These are phyloP conservation scores for Grifola frondosa DNA, from an alignment of 1,284 basidiomycete genomes.

Conservation along the genomic window DNA sequence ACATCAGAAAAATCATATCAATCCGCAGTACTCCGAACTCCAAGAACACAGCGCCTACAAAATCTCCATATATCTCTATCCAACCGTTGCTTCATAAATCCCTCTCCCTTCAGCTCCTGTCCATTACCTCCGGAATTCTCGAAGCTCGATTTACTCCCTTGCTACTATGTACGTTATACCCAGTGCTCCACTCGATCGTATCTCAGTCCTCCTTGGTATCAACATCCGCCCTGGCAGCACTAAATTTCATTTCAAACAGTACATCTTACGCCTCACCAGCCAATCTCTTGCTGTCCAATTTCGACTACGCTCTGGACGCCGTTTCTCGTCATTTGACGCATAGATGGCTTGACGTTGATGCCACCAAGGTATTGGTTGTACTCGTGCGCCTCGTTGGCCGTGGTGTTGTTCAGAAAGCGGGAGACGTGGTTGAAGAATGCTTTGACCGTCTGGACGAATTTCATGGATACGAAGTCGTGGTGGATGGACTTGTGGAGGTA, in stretches of 20 bases:
- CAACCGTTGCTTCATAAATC: constrained; percentile 59
- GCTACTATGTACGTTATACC: constrained; percentile 82
- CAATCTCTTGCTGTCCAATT: constrained; percentile 87
- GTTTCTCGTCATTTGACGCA: constrained; percentile 79
- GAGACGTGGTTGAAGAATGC: constrained; percentile 92
- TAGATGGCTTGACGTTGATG: constrained; percentile 75
- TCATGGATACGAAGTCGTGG: constrained; percentile 84
- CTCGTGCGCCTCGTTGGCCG: constrained; percentile 83
- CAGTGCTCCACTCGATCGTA: constrained; percentile 78
- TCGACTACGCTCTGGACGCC: constrained; percentile 90
- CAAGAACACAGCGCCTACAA: constrained; percentile 24
- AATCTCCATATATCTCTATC: constrained; percentile 21
- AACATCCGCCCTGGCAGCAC: constrained; percentile 66
- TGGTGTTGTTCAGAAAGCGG: constrained; percentile 82
- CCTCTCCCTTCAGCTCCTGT: constrained; percentile 70
- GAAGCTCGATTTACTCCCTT: constrained; percentile 66
- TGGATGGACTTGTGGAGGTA: constrained; percentile 88
- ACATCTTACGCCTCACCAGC: constrained; percentile 82
- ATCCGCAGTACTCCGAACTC: constrained; percentile 43
- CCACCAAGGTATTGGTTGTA: constrained; percentile 76
- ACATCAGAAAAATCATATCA: constrained; percentile 49
- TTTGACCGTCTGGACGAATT: constrained; percentile 93
- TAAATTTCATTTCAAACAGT: constrained; percentile 66
- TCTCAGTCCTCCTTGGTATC: constrained; percentile 68
- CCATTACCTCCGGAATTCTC: constrained; percentile 66